Base-by-base conservation (phyloP, 768 basidiomycete genomes). In the Vishniacozyma victoriae region DNA sequence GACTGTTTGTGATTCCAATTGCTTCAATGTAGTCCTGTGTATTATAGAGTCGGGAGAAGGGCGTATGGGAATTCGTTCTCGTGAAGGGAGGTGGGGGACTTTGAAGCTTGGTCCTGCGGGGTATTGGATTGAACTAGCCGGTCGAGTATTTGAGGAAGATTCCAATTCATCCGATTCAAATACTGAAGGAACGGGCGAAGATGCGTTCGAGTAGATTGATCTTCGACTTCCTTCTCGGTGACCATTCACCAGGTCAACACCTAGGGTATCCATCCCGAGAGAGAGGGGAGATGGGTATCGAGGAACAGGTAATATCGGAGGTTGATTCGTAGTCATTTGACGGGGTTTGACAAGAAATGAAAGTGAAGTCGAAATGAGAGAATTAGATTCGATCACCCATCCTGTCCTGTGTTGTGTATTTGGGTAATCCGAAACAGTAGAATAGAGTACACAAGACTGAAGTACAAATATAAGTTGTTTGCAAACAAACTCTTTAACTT, bases 1-100 rank as follows among this genome's bases (percentile, higher is more conserved):
- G 3, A 47, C 41, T 2, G 57, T 46, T 1, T 59, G 61, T 27
- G 60, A 47, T 27, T 64, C 66, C 1, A 68, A 54, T 7, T 57
- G 48, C 3, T 60, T 26, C 18, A 68, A 50, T 2, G 62, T 64
- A 3, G 62, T 56, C 4, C 62, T 47, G 15, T 62, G 54, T 0
- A 67, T 41, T 15, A 68, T 39, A 0, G 66, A 68, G 29, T 68
- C 66, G 7, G 66, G 58, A 18, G 47, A 35, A 15, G 59, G 63
- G 14, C 44, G 24, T 15, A 56, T 39, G 26, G 60, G 65, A 9
- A 63, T 47, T 4, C 45, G 43, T n/a, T 20, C 29, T 9, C 44
- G 4, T 33, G 24, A 33, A 29, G 36, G 14, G 33, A 18, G 5
- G 20, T 35, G 27, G 51, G 15, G 36, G 35, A 49, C n/a, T 27